Percentiles rank a stretch among this genome's conserved stretches.
Evolutionary conservation across 208 protist genomes (phyloP).

Genomic region (Trypanosoma vivax): DNA sequence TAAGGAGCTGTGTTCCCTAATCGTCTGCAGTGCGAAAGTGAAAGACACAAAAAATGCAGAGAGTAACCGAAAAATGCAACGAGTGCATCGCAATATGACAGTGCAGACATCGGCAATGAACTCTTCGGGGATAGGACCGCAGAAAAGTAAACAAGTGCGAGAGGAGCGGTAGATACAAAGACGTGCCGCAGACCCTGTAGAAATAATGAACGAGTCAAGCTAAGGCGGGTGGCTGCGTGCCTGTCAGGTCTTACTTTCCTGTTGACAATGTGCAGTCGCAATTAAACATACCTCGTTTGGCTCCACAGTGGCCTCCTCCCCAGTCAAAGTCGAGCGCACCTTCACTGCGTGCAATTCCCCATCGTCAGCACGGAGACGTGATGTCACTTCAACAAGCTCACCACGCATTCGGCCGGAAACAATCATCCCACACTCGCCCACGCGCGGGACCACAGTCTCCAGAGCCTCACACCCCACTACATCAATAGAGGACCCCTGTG

Average conservation of each 20-base stretch:
- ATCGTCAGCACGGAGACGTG: conserved; percentile 24
- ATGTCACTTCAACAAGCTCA: conserved; percentile 49
- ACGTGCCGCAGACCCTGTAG: too few species aligned
- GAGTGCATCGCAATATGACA: background rate
- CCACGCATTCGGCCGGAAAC: conserved; percentile 49
- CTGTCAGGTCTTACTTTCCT: too few species aligned
- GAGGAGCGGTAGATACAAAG: too few species aligned
- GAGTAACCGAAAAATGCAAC: background rate
- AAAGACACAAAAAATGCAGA: background rate
- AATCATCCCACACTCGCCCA: conserved; percentile 50
- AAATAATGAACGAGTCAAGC: too few species aligned
- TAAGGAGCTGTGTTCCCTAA: too few species aligned
- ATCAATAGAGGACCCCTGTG: conserved; percentile 22
- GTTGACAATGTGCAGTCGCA: background rate
- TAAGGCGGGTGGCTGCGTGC: too few species aligned
- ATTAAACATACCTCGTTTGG: conserved; percentile 55
- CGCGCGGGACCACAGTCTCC: conserved; percentile 71
- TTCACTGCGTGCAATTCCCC: conserved; percentile 37
- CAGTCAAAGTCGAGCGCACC: conserved; percentile 35
- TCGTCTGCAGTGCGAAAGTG: background rate
- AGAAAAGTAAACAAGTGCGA: too few species aligned
- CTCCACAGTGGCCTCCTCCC: conserved; percentile 27
- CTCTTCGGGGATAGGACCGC: too few species aligned
- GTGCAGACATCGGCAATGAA: background rate
- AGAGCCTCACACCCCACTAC: conserved; percentile 50